A percentile compares a stretch with the other conserved stretches of the same genome.
Evolutionary conservation across 2,329 filamentous ascomycete genomes (phyloP).

Genomic region (Cordyceps javanica): DNA sequence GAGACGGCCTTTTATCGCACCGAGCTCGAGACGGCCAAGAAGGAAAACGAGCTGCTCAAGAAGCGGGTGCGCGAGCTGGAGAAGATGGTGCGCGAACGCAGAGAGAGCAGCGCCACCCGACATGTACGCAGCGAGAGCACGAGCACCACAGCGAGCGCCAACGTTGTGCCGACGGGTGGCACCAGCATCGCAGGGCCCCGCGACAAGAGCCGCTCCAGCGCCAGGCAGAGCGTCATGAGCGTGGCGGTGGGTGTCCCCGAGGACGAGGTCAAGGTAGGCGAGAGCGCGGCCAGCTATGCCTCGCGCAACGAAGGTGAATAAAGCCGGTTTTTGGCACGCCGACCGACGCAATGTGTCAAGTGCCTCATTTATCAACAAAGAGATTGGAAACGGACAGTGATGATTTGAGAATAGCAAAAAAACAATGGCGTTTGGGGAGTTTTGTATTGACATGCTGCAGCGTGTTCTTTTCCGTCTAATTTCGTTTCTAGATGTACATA

Average conservation of each 20-base stretch:
- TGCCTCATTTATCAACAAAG: neutral
- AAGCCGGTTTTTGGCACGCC: neutral
- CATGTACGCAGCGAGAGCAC: constrained; percentile 43
- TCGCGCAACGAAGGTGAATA: constrained; percentile 1
- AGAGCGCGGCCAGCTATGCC: constrained; percentile 48
- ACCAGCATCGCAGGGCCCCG: constrained; percentile 41
- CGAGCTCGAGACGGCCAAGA: constrained; percentile 55
- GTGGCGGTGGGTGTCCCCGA: constrained; percentile 50
- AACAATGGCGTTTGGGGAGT: constrained; percentile 2
- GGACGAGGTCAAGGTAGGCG: constrained; percentile 54
- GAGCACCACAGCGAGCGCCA: constrained; percentile 46
- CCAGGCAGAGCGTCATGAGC: constrained; percentile 39
- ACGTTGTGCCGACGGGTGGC: constrained; percentile 29
- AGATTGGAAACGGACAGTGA: neutral
- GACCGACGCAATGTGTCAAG: neutral
- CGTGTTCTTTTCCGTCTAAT: neutral
- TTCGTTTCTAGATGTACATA: constrained; percentile 1
- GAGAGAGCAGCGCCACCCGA: constrained; percentile 40
- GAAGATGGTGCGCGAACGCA: constrained; percentile 43
- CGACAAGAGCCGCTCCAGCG: constrained; percentile 38
- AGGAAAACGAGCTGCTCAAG: constrained; percentile 58
- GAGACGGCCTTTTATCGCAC: constrained; percentile 54
- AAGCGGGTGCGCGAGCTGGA: constrained; percentile 57
- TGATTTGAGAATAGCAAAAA: neutral
- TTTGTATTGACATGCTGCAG: neutral